Conservation (phyloP, 2,329 filamentous ascomycete genomes). For the Harringtonia lauricola region DNA sequence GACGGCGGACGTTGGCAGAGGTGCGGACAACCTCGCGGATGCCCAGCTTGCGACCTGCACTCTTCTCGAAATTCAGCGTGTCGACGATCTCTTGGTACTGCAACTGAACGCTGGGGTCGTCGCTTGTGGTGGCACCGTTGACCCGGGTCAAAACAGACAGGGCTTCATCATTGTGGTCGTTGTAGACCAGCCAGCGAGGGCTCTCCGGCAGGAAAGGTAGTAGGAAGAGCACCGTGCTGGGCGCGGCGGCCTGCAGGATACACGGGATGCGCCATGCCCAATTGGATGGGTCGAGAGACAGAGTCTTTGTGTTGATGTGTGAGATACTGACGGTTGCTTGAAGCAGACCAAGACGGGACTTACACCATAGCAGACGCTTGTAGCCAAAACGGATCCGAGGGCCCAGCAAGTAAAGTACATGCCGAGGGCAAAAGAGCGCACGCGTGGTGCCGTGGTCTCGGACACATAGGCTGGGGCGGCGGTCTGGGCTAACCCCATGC, state of each 20-base stretch:
- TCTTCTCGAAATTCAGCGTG: slow-evolving; percentile 16
- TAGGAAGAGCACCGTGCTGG: slow-evolving; percentile 10
- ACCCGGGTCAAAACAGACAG: slow-evolving; percentile 25
- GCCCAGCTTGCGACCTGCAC: slow-evolving; percentile 3
- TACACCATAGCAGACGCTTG: slow-evolving; percentile 14
- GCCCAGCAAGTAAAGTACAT: slow-evolving; percentile 11
- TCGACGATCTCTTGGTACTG: slow-evolving; percentile 30
- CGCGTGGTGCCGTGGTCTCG: slow-evolving; percentile 9
- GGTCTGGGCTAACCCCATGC: slow-evolving; percentile 12
- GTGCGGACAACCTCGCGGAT: slow-evolving; percentile 7
- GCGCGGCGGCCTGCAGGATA: slow-evolving; percentile 12
- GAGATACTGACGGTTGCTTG: neutral
- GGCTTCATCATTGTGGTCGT: slow-evolving; percentile 18
- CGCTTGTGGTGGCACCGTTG: slow-evolving; percentile 17
- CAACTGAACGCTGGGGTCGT: slow-evolving; percentile 25
- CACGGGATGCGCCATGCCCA: slow-evolving; percentile 14
- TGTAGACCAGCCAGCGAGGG: slow-evolving; percentile 23
- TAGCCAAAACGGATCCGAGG: slow-evolving; percentile 11
- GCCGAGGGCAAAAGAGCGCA: slow-evolving; percentile 10
- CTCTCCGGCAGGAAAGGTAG: slow-evolving; percentile 17
- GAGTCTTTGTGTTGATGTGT: slow-evolving; percentile 1
- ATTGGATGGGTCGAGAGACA: slow-evolving; percentile 6
- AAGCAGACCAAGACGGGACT: neutral
- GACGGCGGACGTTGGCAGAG: slow-evolving; percentile 5
- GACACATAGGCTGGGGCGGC: slow-evolving; percentile 9